phyloP scores from a whole-genome alignment of 495 filamentous ascomycete genomes.

The Hyaloscypha bicolor region DNA sequence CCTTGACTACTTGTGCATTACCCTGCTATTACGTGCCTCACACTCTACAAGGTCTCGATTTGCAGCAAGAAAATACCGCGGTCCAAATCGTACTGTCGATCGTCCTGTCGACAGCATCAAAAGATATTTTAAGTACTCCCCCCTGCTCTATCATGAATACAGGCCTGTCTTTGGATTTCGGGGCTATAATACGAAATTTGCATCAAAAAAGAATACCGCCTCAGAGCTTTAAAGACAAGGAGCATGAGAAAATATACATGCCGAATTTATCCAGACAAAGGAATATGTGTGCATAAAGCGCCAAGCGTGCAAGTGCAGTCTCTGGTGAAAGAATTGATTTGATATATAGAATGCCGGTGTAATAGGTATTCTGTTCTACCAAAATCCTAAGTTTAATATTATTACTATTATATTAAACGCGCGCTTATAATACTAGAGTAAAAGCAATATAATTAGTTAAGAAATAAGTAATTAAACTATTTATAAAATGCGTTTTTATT shows the following conservation, averaged over 20 bases:
- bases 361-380: too few relatives aligned
- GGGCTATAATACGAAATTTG: conserved; percentile 14
- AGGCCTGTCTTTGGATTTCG: conserved; percentile 16
- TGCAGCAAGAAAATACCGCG: conserved; percentile 14
- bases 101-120: conserved; percentile 16
- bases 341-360: too few relatives aligned
- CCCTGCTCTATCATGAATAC: conserved; percentile 16
- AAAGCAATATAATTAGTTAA: too few relatives aligned
- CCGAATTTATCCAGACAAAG: conserved; percentile 24
- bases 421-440: too few relatives aligned
- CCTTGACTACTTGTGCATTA: too few relatives aligned
- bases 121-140: conserved; percentile 16
- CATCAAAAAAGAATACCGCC: conserved; percentile 16
- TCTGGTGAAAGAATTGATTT: too few relatives aligned
- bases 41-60: conserved; percentile 20
- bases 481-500: too few relatives aligned
- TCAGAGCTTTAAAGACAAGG: conserved; percentile 16
- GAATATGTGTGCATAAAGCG: conserved; percentile 15
- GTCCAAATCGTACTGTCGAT: conserved; percentile 14
- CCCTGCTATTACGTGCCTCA: too few relatives aligned
- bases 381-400: too few relatives aligned
- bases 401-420: too few relatives aligned
- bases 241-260: conserved; percentile 18
- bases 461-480: too few relatives aligned
- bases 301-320: too few relatives aligned